Conservation (phyloP, 2,329 filamentous ascomycete species). For the Colletotrichum costaricense region DNA sequence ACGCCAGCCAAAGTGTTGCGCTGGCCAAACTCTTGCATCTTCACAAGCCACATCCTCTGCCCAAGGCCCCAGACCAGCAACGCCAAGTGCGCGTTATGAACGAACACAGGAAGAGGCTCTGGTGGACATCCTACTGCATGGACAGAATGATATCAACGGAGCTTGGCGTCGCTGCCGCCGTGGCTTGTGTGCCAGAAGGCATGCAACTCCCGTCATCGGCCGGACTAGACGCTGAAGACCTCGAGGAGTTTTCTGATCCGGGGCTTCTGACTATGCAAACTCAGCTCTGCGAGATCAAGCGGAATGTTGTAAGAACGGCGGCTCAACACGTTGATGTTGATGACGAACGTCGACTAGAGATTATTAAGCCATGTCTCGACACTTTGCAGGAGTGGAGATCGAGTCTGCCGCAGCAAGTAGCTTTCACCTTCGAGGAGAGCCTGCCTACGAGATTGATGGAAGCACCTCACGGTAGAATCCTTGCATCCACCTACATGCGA, state of each 20-base stretch:
- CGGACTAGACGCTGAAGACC: neutral
- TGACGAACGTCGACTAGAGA: neutral
- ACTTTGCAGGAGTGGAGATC: conserved; percentile 25
- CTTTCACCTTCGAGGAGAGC: conserved; percentile 13
- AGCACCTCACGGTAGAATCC: neutral
- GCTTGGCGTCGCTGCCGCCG: conserved; percentile 24
- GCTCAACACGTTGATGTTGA: conserved; percentile 9
- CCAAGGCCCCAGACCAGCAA: neutral
- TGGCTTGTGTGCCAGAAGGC: conserved; percentile 5
- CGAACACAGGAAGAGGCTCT: conserved; percentile 31
- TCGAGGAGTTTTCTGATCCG: conserved; percentile 28
- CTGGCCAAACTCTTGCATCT: conserved; percentile 30
- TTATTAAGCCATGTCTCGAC: conserved; percentile 18
- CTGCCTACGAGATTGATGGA: conserved; percentile 23
- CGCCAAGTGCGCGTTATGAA: neutral
- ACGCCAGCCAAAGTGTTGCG: conserved; percentile 32
- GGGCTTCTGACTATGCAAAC: conserved; percentile 14
- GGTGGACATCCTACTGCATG: conserved; percentile 36
- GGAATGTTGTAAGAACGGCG: conserved; percentile 19
- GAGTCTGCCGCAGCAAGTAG: neutral
- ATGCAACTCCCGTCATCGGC: conserved; percentile 2
- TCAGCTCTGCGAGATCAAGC: conserved; percentile 31
- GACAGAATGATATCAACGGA: conserved; percentile 30
- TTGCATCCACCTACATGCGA: conserved; percentile 28
- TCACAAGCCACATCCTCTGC: conserved; percentile 5